Base-by-base conservation (phyloP, 352 stramenopile species). In the Globisporangium carolinianum region DNA sequence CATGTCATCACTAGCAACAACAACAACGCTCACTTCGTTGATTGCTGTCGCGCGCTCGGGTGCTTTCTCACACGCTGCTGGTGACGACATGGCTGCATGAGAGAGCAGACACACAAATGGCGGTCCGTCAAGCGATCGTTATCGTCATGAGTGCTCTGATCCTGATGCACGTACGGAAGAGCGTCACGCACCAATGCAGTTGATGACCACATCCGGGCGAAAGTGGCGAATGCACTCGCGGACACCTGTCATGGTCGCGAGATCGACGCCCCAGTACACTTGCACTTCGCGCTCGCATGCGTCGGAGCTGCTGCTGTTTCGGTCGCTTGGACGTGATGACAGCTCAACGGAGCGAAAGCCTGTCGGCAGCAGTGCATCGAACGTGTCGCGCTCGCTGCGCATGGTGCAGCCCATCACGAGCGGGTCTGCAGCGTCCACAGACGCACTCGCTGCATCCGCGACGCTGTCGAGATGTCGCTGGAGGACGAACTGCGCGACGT, bases 401-500 rank as follows among this genome's bases (percentile, higher is more conserved):
- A 85, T 47, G 12, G 75, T 86, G 56, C 72, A 84, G 14, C 72
- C 73, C 36, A 86, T 46, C 5, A 52, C 15, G 5, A 48, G 45
- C n/a, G 45, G 4, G 9, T 24, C 24, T 24, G 24, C 24, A 24
- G 24, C 24, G 24, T 1, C 24, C 24, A 24, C 24, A 24, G 24
- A 2, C 24, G 24, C 24, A 24, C 24, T 24, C 24, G 24, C 24
- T 24, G 24, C 24, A 24, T 24, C 24, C 24, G 24, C 24, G 24
- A 7, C 8, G 51, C 14, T 35, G n/a, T 53, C 55, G 35, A 39
- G 42, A 57, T 52, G 66, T 6, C 55, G 67, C 53, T 65, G 58
- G 53, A 83, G 61, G 18, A 86, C 36, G 60, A 87, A 87, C 68
- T 89, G 79, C 56, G 75, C 79, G 32, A 89, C 69, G 68, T 89